Conservation (phyloP, 2,329 filamentous ascomycete species). For the Colletotrichum graminicola region DNA sequence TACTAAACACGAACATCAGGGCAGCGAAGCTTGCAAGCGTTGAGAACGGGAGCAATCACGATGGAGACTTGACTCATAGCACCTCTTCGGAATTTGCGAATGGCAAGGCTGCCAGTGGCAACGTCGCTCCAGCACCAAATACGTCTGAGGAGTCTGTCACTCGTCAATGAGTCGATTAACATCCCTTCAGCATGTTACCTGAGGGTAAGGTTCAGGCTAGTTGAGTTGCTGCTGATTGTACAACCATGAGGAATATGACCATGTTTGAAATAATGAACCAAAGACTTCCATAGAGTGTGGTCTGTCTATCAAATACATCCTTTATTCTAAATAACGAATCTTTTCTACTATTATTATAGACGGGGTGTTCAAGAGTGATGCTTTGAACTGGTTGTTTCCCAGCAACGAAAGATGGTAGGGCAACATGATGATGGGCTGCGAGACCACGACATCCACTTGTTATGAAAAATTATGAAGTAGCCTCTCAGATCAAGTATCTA, state of each 20-base stretch:
- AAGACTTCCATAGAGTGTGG: background rate
- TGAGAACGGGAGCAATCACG: background rate
- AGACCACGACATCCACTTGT: background rate
- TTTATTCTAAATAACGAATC: background rate
- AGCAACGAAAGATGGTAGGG: background rate
- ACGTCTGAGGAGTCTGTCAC: conserved; percentile 13
- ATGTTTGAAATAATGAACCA: too few relatives aligned
- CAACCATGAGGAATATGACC: background rate
- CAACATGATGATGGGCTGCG: background rate
- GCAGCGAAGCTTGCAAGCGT: conserved; percentile 14
- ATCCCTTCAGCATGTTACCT: background rate
- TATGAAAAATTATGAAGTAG: background rate
- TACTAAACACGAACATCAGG: background rate
- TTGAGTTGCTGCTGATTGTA: background rate
- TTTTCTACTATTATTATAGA: background rate
- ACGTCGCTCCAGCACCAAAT: background rate
- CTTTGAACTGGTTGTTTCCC: background rate
- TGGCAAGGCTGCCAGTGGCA: background rate
- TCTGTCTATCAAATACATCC: background rate
- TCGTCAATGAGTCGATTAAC: background rate
- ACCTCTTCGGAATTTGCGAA: background rate
- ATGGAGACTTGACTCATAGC: background rate
- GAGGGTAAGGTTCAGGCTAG: background rate
- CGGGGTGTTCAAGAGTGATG: background rate
- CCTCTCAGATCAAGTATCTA: background rate